These are phyloP conservation scores for Royoungia palumana DNA, from an alignment of 768 basidiomycete species.

Conservation along the genomic window DNA sequence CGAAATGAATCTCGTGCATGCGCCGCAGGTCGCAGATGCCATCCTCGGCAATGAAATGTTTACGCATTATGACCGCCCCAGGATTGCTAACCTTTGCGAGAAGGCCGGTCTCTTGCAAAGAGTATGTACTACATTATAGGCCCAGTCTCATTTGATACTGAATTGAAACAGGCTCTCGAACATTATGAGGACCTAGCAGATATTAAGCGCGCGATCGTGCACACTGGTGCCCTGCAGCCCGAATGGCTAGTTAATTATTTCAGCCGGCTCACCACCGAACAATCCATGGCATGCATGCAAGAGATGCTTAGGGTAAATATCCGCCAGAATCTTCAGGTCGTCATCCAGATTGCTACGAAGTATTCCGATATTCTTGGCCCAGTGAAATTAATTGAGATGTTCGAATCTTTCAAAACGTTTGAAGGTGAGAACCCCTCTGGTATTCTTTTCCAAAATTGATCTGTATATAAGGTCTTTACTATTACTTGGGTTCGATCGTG, in stretches of 20 bases:
- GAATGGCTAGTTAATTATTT: slow-evolving; percentile 99
- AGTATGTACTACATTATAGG: slow-evolving; percentile 43
- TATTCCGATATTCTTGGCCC: slow-evolving; percentile 98
- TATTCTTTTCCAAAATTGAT: neutral
- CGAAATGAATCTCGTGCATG: slow-evolving; percentile 97
- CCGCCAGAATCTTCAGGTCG: slow-evolving; percentile 94
- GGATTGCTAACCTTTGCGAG: slow-evolving; percentile 97
- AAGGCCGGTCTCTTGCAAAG: slow-evolving; percentile 95
- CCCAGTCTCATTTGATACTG: slow-evolving; percentile 1
- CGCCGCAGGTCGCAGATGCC: slow-evolving; percentile 98
- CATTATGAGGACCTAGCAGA: slow-evolving; percentile 98
- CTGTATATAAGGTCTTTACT: slow-evolving; percentile 71
- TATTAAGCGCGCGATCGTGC: slow-evolving; percentile 97
- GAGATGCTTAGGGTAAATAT: slow-evolving; percentile 98
- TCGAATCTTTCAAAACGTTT: slow-evolving; percentile 95
- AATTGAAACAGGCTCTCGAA: slow-evolving; percentile 80
- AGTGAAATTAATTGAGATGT: slow-evolving; percentile 97
- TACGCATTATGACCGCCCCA: slow-evolving; percentile 90
- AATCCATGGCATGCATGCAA: slow-evolving; percentile 92
- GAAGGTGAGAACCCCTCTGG: slow-evolving; percentile 56
- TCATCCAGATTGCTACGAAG: slow-evolving; percentile 96
- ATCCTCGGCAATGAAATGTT: slow-evolving; percentile 99
- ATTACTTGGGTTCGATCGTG: slow-evolving; percentile 97
- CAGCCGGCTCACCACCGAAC: slow-evolving; percentile 93
- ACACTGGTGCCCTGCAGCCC: slow-evolving; percentile 76